Evolutionary conservation across 768 basidiomycete genomes (phyloP), one percentile per base, ranked within the genome.

Genomic region (Inosperma sp.): DNA sequence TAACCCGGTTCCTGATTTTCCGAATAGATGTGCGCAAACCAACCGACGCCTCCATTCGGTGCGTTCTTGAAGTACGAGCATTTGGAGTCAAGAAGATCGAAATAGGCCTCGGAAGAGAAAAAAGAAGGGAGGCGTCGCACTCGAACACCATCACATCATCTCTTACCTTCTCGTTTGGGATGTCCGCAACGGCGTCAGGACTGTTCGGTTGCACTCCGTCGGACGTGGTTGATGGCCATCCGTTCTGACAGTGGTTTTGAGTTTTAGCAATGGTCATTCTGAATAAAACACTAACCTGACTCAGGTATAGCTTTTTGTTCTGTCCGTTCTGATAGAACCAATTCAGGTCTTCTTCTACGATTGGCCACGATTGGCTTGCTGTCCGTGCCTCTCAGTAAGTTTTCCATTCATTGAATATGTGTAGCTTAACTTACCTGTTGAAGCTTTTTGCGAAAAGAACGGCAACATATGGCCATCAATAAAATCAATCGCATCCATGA

Each of bases 1-100:
- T 89, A 89, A 8, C 86, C 86, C 13, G 82, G 80, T 58, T 77
- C 75, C 58, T 80, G 75, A 53, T 65, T 53, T 59, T 88, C 88
- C 2, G 81, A 80, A 59, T 88, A 88, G 48, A 88, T 82, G 61
- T 89, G 88, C 22, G 84, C 84, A 58, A 90, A 90, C 88, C 87
- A 90, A 8, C 87, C 85, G 29, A 88, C 68, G 19, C 85, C 85
- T 16, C 85, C 85, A 3, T 76, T 77, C 13, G 67, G 61, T 21
- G 78, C 77, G 0, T 55, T 59, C 66, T 89, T 89, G 59, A 89
- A 72, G 57, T 80, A 73, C 8, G 69, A 59, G 59, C 87, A 89
- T 48, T 84, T 76, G 1, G 69, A 62, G 56, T 90, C 84, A 12
- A 89, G 75, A 10, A 89, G 64, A 17, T 65, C 65, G 54, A 72